Base-by-base conservation (phyloP, 257 asterid species). In the Solanum pinnatisectum region DNA sequence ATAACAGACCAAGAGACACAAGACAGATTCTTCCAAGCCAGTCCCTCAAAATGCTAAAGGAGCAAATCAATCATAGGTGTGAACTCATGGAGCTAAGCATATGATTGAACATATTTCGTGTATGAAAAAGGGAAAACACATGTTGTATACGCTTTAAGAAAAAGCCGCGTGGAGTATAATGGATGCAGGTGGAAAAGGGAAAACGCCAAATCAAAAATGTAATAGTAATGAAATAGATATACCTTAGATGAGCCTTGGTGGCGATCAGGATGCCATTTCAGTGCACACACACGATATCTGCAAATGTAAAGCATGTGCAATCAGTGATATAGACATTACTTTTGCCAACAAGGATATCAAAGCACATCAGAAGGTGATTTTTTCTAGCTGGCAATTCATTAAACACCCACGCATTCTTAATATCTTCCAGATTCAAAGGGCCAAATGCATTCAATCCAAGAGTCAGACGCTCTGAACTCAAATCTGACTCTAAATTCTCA, bases 241-340 rank as follows among this genome's bases (percentile, higher is more conserved):
- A 96, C 99, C 99, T 96, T 96, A 88, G 94, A 93, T 88, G 99
- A 89, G 87, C 98, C 98, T 88, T 93, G 96, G 92, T 96, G 99
- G 52, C 99, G 98, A 90, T 97, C 99, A 23, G 99, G 99, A 91
- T 97, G 99, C 99, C 99, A 97, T 93, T 95, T 96, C 86, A 97
- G 89, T 13, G 99, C 99, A 86, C 98, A 96, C 40, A 92, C 87
- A 81, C 98, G 97, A 81, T 97, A 97, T 88, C 99, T 97, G 95
- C 85, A 91, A 88, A 40, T 42, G 39, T 25, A 79, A 79, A 79
- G 65, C 84, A 42, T 79, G 84, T 79, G 39, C 39, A 44, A 44
- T 79, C 65, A 79, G 65, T 79, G 65, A 79, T 15, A 25, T 25
- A 79, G n/a, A 44, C 25, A 27, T 40, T 42, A n/a, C 63, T n/a